Evolutionary conservation across 108 stramenopile genomes (phyloP).

Genomic region (Fragilaria crotonensis): DNA sequence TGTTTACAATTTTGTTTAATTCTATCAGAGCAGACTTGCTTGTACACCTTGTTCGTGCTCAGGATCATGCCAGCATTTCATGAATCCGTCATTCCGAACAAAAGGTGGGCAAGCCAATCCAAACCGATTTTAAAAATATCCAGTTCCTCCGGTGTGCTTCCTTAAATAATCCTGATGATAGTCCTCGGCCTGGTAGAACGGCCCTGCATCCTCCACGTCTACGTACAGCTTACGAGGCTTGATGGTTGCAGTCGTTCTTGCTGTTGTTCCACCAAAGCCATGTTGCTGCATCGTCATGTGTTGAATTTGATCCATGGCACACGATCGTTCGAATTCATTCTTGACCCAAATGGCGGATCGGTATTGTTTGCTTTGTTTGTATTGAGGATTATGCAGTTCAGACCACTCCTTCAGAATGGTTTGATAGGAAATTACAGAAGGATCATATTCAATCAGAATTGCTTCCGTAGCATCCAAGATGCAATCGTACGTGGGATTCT

Average conservation of each 20-base stretch:
- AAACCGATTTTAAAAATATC: too few species aligned
- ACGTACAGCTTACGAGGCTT: not conserved
- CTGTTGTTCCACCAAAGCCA: too few species aligned
- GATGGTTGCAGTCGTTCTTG: not conserved
- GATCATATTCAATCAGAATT: slow-evolving; percentile 58
- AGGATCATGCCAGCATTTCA: too few species aligned
- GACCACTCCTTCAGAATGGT: slow-evolving; percentile 45
- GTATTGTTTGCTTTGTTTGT: slow-evolving; percentile 41
- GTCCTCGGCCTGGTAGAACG: not conserved
- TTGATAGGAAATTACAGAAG: slow-evolving; percentile 41
- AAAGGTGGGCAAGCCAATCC: too few species aligned
- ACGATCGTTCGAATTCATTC: too few species aligned
- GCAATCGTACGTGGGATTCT: slow-evolving; percentile 55
- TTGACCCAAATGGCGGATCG: slow-evolving; percentile 46
- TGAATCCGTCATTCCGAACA: too few species aligned
- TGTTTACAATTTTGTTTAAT: too few species aligned
- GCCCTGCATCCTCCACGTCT: not conserved
- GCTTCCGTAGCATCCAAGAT: slow-evolving; percentile 75
- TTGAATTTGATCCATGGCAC: too few species aligned
- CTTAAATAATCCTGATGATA: not conserved
- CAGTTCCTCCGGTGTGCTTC: too few species aligned
- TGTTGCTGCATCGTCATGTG: too few species aligned
- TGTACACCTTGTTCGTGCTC: too few species aligned
- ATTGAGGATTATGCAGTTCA: slow-evolving; percentile 28
- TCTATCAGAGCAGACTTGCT: too few species aligned